These are phyloP conservation scores for Trypanosoma conorhini DNA, from an alignment of 208 protist species.

Conservation along the genomic window DNA sequence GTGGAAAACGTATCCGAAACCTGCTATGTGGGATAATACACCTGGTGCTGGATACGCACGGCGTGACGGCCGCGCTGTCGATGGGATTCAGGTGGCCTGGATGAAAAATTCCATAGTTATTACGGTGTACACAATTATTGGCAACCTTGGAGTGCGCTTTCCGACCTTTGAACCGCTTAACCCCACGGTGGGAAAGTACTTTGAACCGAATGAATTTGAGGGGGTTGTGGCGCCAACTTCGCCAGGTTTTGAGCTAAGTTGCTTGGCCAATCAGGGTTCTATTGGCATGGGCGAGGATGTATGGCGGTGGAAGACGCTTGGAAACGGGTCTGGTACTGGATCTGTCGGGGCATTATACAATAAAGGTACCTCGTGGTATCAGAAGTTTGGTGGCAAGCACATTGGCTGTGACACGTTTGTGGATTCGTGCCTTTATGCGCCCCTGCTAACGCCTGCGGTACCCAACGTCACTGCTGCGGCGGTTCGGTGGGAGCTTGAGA, in stretches of 20 bases:
- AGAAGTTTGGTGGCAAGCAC: slow-evolving; percentile 90
- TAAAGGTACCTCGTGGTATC: slow-evolving; percentile 71
- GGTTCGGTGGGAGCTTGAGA: slow-evolving; percentile 61
- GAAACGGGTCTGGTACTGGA: slow-evolving; percentile 45
- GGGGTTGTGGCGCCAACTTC: slow-evolving; percentile 40
- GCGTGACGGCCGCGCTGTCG: slow-evolving; percentile 54
- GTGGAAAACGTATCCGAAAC: slow-evolving; percentile 68
- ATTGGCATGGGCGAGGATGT: slow-evolving; percentile 69
- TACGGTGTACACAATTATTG: slow-evolving; percentile 65
- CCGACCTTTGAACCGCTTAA: slow-evolving; percentile 77
- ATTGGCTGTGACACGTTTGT: slow-evolving; percentile 72
- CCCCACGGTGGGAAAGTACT: slow-evolving; percentile 39
- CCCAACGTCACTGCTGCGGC: slow-evolving; percentile 26
- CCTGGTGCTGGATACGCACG: slow-evolving; percentile 45
- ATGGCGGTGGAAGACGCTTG: slow-evolving; percentile 61
- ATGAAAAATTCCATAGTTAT: slow-evolving; percentile 67
- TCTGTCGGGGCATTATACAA: slow-evolving; percentile 59
- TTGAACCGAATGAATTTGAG: slow-evolving; percentile 59
- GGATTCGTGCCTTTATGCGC: slow-evolving; percentile 73
- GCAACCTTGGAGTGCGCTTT: slow-evolving; percentile 81
- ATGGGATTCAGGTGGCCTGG: slow-evolving; percentile 63
- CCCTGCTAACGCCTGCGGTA: slow-evolving; percentile 71
- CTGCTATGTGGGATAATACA: slow-evolving; percentile 67
- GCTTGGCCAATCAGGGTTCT: slow-evolving; percentile 57
- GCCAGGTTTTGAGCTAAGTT: slow-evolving; percentile 65